Base-by-base conservation (phyloP, 192 early-diverging fungal species). In the Coemansia sp. region DNA sequence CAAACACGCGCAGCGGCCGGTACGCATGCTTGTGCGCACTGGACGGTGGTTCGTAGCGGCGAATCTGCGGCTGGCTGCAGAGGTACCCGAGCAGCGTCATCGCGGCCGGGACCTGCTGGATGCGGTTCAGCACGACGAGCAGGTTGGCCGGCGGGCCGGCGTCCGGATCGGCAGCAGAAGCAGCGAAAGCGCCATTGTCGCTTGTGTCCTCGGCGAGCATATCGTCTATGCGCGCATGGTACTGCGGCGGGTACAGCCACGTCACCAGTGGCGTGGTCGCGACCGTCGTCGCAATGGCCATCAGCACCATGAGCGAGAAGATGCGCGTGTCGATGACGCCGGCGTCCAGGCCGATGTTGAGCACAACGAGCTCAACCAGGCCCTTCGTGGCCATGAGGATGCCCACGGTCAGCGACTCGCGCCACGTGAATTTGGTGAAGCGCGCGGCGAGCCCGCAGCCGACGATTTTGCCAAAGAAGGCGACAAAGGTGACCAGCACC, bases 341-440 rank as follows among this genome's bases (percentile, higher is more conserved):
- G 1, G 93, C 91, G 32, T 91, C 77, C 58, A 89, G 80, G 10
- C 95, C 95, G 56, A 98, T 86, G 74, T 98, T 98, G 7, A 98
- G 84, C 28, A 98, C 93, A 56, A 97, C 96, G 6, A 98, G 81
- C 69, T 98, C 95, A 19, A 98, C 92, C 25, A 98, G 81, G 42
- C 93, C 95, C 76, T 96, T 97, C 64, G 91, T 92, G 81, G 92
- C 96, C 95, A 98, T 97, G 45, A 98, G 71, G 44, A 93, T 64
- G 1, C 95, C 95, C 40, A 96, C 83, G 0, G 92, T 83, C 11
- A 89, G 69, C 1, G 92, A 91, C 62, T 98, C 94, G 60, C 91
- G 83, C 87, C 86, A 91, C 19, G 82, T 81, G 56, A 93, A 84
- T 12, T 87, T 88, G 31, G 75, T 80, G 14, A 90, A 43, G 30